Percentiles rank a stretch among this genome's conserved stretches.
Conservation (phyloP, 805 yeast genomes). For the Ogataea pignaliae region DNA sequence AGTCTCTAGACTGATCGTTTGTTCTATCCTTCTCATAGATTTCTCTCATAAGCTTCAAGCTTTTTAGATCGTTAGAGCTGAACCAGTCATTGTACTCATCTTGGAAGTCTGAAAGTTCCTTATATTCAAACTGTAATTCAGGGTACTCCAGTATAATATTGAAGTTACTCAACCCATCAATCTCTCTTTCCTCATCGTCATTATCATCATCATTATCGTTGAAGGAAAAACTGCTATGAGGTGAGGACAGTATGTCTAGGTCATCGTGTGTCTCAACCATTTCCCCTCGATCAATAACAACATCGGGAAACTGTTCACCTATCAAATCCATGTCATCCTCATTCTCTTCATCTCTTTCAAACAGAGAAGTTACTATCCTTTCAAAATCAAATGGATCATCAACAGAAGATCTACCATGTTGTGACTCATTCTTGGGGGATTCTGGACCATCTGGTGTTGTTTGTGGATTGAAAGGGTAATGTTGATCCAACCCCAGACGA, state of each 20-base stretch:
- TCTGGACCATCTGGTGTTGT: too few species aligned
- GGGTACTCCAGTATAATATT: slow-evolving; percentile 36
- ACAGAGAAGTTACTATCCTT: too few species aligned
- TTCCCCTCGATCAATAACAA: slow-evolving; percentile 29
- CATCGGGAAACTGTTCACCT: slow-evolving; percentile 24
- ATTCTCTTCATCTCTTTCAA: neutral
- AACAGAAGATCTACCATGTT: too few species aligned
- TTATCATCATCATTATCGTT: slow-evolving; percentile 14
- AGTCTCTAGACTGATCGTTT: neutral
- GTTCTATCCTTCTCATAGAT: slow-evolving; percentile 5
- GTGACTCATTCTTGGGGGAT: too few species aligned
- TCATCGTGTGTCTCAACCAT: slow-evolving; percentile 28
- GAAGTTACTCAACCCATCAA: slow-evolving; percentile 31
- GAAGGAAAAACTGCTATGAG: slow-evolving; percentile 25
- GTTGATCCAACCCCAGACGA: too few species aligned
- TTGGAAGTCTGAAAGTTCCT: slow-evolving; percentile 32
- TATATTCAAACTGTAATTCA: slow-evolving; percentile 38
- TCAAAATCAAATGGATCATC: too few species aligned
- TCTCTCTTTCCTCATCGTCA: slow-evolving; percentile 24
- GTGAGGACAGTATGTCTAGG: slow-evolving; percentile 26
- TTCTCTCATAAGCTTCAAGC: slow-evolving; percentile 13
- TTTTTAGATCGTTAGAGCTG: slow-evolving; percentile 25
- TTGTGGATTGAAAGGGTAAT: too few species aligned
- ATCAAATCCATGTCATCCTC: slow-evolving; percentile 14
- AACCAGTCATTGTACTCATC: slow-evolving; percentile 41